These are phyloP conservation scores for Termitomyces sp. DNA, from an alignment of 768 basidiomycete genomes.

Conservation along the genomic window DNA sequence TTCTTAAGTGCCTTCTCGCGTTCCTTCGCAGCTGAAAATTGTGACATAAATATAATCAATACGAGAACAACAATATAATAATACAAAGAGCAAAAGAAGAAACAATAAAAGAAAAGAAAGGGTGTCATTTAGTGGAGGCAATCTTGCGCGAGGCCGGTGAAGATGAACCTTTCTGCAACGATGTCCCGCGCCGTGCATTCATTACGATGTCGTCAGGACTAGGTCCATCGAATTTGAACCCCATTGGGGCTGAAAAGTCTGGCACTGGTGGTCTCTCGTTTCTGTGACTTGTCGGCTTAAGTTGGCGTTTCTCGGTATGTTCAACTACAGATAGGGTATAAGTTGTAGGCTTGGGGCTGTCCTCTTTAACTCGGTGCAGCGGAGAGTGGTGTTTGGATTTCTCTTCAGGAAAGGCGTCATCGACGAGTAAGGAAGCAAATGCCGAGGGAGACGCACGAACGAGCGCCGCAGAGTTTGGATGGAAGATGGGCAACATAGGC, in stretches of 20 bases:
- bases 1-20: slow-evolving; percentile 69
- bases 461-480: slow-evolving; percentile 40
- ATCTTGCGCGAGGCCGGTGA: slow-evolving; percentile 19
- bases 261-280: slow-evolving; percentile 26
- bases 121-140: slow-evolving; percentile 17
- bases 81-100: slow-evolving; percentile 17
- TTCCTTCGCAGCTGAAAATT: slow-evolving; percentile 69
- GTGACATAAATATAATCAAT: slow-evolving; percentile 34
- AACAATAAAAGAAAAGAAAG: slow-evolving; percentile 13
- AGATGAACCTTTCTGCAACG: slow-evolving; percentile 32
- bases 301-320: slow-evolving; percentile 19
- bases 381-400: slow-evolving; percentile 21
- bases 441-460: slow-evolving; percentile 74
- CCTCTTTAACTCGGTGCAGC: slow-evolving; percentile 27
- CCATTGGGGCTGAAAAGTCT: slow-evolving; percentile 26
- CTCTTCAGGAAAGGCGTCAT: slow-evolving; percentile 42
- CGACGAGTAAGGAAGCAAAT: slow-evolving; percentile 68
- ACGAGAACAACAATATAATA: slow-evolving; percentile 21
- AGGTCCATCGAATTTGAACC: slow-evolving; percentile 73
- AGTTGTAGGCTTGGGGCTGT: slow-evolving; percentile 8
- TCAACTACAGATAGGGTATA: slow-evolving; percentile 9
- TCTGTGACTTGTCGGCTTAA: slow-evolving; percentile 21
- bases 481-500: slow-evolving; percentile 52
- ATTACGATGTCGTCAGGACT: slow-evolving; percentile 92
- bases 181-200: slow-evolving; percentile 73